Evolutionary conservation across 202 grass and related monocot species (phyloP).

Genomic region (Hordeum pubiflorum): DNA sequence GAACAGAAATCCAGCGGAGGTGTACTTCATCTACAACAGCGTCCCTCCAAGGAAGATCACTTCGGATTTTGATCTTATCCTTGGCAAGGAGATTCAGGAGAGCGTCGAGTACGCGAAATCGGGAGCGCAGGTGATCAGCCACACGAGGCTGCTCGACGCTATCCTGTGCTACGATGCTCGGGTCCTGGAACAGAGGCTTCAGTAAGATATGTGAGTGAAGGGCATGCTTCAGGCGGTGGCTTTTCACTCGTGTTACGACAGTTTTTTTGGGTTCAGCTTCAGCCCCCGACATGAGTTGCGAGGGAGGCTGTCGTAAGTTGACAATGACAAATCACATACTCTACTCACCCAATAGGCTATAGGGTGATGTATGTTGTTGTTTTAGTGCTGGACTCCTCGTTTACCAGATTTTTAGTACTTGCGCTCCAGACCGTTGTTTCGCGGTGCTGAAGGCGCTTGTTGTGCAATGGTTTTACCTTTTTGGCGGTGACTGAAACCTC

Average conservation of each 20-base stretch:
- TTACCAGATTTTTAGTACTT: neutral
- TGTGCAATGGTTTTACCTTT: neutral
- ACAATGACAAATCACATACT: neutral
- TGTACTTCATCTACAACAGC: slow-evolving; percentile 28
- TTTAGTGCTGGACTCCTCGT: neutral
- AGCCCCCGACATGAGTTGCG: neutral
- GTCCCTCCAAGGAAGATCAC: neutral
- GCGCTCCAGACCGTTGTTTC: neutral
- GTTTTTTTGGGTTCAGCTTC: neutral
- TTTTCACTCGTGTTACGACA: neutral
- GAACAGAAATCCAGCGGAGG: neutral
- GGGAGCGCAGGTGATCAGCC: slow-evolving; percentile 6
- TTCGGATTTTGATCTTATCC: neutral
- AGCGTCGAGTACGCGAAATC: neutral
- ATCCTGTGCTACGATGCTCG: neutral
- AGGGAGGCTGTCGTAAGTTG: neutral
- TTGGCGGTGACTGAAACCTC: neutral
- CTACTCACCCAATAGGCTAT: neutral
- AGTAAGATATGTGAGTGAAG: neutral
- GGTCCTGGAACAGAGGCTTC: neutral
- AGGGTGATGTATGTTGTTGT: neutral
- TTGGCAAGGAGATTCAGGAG: slow-evolving; percentile 17
- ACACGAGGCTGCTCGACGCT: slow-evolving; percentile 17
- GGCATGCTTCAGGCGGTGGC: neutral
- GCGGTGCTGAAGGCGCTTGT: neutral